phyloP scores from a whole-genome alignment of 2,329 filamentous ascomycete species.

The Aspergillus nomiae region DNA sequence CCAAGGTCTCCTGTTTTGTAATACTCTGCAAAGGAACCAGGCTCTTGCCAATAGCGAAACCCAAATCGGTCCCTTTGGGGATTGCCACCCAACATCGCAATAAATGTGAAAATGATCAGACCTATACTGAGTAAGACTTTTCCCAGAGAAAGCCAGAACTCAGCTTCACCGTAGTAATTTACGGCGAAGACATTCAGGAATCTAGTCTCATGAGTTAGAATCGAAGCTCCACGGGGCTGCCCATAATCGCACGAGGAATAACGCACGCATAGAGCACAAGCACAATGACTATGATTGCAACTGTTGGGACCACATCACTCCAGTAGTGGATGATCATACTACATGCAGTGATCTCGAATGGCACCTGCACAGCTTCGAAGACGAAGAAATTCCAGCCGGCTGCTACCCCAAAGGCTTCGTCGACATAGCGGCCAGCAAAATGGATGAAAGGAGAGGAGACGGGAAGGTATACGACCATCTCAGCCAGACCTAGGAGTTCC shows the following conservation, averaged over 20 bases:
- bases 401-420: conserved; percentile 51
- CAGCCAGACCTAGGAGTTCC: conserved; percentile 43
- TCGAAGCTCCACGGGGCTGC: neutral
- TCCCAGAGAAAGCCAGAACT: conserved; percentile 72
- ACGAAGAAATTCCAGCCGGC: conserved; percentile 56
- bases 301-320: conserved; percentile 49
- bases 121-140: conserved; percentile 73
- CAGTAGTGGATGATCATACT: conserved; percentile 55
- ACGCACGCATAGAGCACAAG: conserved; percentile 48
- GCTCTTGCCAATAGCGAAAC: conserved; percentile 67
- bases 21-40: conserved; percentile 70
- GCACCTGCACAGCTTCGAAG: conserved; percentile 53
- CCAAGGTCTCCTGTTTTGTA: conserved; percentile 67
- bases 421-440: conserved; percentile 51
- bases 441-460: conserved; percentile 51
- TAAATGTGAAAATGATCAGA: conserved; percentile 74
- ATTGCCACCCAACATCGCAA: conserved; percentile 82
- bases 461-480: conserved; percentile 55
- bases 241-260: neutral
- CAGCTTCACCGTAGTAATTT: conserved; percentile 73
- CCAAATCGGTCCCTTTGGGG: conserved; percentile 71
- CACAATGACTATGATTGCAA: conserved; percentile 49
- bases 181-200: conserved; percentile 71
- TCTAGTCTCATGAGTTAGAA: conserved; percentile 15
- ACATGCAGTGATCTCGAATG: conserved; percentile 56